A percentile compares a stretch with the other conserved stretches of the same genome.
Conservation (phyloP, 2,329 filamentous ascomycete species). For the Raffaelea albimanens region DNA sequence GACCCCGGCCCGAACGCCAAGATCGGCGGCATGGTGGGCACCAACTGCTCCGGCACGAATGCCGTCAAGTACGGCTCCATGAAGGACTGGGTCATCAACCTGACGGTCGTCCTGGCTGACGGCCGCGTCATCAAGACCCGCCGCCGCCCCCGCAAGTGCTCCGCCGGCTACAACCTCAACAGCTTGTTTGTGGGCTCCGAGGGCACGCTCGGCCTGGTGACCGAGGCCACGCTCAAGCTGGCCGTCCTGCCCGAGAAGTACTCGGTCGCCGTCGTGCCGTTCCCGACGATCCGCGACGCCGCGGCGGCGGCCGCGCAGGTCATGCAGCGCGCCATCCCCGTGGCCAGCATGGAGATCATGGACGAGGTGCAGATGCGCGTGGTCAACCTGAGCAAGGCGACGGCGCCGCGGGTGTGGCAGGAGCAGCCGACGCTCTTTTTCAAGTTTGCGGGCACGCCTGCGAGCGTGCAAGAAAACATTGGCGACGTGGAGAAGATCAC, state of each 20-base stretch:
- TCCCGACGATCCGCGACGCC: slow-evolving; percentile 67
- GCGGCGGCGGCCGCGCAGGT: slow-evolving; percentile 64
- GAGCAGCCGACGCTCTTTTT: slow-evolving; percentile 74
- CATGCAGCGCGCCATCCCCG: slow-evolving; percentile 64
- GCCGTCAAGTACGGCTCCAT: slow-evolving; percentile 76
- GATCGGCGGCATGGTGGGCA: slow-evolving; percentile 77
- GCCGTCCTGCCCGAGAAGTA: slow-evolving; percentile 66
- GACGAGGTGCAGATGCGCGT: slow-evolving; percentile 82
- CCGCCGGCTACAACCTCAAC: slow-evolving; percentile 77
- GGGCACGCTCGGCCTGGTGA: slow-evolving; percentile 72
- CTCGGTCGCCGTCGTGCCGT: slow-evolving; percentile 71
- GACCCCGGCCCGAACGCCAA: slow-evolving; percentile 68
- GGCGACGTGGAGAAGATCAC: slow-evolving; percentile 58
- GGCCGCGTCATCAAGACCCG: slow-evolving; percentile 72
- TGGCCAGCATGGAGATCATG: slow-evolving; percentile 78
- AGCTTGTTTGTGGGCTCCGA: slow-evolving; percentile 72
- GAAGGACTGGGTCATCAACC: slow-evolving; percentile 80
- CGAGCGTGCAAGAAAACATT: slow-evolving; percentile 71
- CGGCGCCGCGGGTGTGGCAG: slow-evolving; percentile 59
- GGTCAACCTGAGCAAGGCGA: slow-evolving; percentile 65
- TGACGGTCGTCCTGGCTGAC: slow-evolving; percentile 72
- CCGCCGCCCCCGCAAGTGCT: slow-evolving; percentile 67
- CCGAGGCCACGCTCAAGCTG: slow-evolving; percentile 73
- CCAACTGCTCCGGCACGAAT: slow-evolving; percentile 70
- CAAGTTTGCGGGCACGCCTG: slow-evolving; percentile 74